These are phyloP conservation scores for Exophiala spinifera DNA, from an alignment of 2,329 filamentous ascomycete genomes.

Conservation along the genomic window DNA sequence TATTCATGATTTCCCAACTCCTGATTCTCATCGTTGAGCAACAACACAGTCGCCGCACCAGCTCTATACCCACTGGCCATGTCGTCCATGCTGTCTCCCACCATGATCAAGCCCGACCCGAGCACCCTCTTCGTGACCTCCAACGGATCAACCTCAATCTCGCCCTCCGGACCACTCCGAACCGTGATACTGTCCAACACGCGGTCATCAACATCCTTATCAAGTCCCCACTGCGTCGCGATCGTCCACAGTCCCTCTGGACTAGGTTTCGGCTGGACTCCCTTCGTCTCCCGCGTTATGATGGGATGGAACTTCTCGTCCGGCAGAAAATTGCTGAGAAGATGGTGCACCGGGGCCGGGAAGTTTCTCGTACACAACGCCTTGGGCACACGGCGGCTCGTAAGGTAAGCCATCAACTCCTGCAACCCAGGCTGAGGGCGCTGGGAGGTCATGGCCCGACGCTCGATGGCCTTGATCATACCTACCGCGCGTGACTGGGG, in stretches of 20 bases:
- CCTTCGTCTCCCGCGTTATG: constrained; percentile 28
- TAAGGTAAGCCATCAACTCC: constrained; percentile 77
- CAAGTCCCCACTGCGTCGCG: constrained; percentile 25
- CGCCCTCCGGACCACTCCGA: not conserved
- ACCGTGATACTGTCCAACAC: not conserved
- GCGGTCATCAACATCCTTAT: constrained; percentile 3
- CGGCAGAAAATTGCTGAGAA: constrained; percentile 29
- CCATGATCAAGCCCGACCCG: constrained; percentile 32
- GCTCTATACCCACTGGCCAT: constrained; percentile 82
- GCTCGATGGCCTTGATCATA: constrained; percentile 75
- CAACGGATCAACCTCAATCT: constrained; percentile 12
- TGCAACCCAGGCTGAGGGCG: constrained; percentile 76
- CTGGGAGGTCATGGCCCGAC: constrained; percentile 74
- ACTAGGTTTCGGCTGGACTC: constrained; percentile 27
- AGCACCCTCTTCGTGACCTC: constrained; percentile 50
- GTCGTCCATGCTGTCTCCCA: constrained; percentile 82
- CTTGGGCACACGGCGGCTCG: constrained; percentile 60
- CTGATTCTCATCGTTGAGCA: constrained; percentile 77
- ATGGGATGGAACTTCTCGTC: constrained; percentile 26
- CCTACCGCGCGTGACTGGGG: constrained; percentile 56
- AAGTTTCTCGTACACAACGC: constrained; percentile 95
- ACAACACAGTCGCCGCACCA: constrained; percentile 83
- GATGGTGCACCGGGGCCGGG: constrained; percentile 53
- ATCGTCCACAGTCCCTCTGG: constrained; percentile 28
- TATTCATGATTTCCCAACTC: constrained; percentile 68